Evolutionary conservation across 495 filamentous ascomycete species (phyloP).

Genomic region (Aspergillus conjunctus): DNA sequence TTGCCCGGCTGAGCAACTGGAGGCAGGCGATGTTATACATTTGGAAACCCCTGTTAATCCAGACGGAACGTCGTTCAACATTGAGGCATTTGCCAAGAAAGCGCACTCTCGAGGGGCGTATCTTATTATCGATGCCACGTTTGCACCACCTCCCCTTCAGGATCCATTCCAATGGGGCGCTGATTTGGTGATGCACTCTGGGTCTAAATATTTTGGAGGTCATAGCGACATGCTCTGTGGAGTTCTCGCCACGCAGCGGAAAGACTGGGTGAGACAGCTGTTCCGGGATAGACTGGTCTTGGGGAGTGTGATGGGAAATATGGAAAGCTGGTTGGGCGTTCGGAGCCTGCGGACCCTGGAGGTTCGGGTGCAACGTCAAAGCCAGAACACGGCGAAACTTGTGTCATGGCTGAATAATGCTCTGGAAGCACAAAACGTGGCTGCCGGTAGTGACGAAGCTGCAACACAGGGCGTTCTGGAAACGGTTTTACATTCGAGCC

Average conservation of each 20-base stretch:
- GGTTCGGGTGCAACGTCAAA: slow-evolving; percentile 75
- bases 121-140: slow-evolving; percentile 87
- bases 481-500: slow-evolving; percentile 71
- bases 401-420: slow-evolving; percentile 68
- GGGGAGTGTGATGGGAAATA: slow-evolving; percentile 84
- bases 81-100: slow-evolving; percentile 65
- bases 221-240: slow-evolving; percentile 91
- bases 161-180: slow-evolving; percentile 81
- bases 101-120: slow-evolving; percentile 73
- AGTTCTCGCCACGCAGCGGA: slow-evolving; percentile 64
- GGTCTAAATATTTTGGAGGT: slow-evolving; percentile 94
- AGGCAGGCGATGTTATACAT: slow-evolving; percentile 80
- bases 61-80: slow-evolving; percentile 73
- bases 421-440: slow-evolving; percentile 36
- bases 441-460: slow-evolving; percentile 39
- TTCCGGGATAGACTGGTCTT: slow-evolving; percentile 66
- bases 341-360: slow-evolving; percentile 84
- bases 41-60: slow-evolving; percentile 94
- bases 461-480: slow-evolving; percentile 56
- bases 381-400: slow-evolving; percentile 63
- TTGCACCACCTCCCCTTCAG: slow-evolving; percentile 86
- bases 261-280: slow-evolving; percentile 60
- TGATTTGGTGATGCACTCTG: slow-evolving; percentile 86
- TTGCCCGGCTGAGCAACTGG: slow-evolving; percentile 56
- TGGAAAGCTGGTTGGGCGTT: slow-evolving; percentile 92